Evolutionary conservation across 1,284 basidiomycete genomes (phyloP), one percentile per base, ranked within the genome.

Genomic region (Stygiomarasmius scandens): DNA sequence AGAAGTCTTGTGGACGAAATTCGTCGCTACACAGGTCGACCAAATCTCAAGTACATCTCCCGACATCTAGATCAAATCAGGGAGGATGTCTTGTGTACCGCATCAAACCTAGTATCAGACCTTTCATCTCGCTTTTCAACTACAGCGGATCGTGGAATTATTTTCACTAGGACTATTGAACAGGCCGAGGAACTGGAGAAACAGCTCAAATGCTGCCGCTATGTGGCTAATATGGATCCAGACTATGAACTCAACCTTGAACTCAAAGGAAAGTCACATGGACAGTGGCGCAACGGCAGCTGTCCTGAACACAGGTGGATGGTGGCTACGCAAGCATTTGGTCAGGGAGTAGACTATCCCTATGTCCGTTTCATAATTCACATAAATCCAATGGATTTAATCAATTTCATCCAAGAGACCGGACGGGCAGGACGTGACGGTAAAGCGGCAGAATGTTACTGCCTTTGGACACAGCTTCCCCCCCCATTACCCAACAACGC

Each of bases 281-380:
- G 19, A 10, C 10, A 23, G 11, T 62, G 58, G 56, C 16, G 51
- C 19, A 14, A 19, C 3, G 58, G 55, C 0, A 14, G 3, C 2
- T n/a, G 16, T 0, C 29, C 22, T 1, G 16, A 49, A 25, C 48
- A 55, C 44, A 27, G 29, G 5, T 58, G 56, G 59, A 54, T 62
- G 22, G 47, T 58, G 1, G 27, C 29, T 9, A 62, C 61, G 1
- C 32, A 45, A n/a, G 59, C 58, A 6, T 62, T 60, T 41, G 61
- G 61, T 16, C 44, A 58, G 34, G 61, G 61, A 0, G 43, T 62
- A 1, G 58, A 62, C 34, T 47, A 55, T 23, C 2, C 48, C 22
- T 9, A 20, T 8, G 59, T 62, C 3, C 53, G 59, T 11, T 46
- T 22, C 9, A 46, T 54, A 10, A 53, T 60, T 22, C 53, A 58